Evolutionary conservation across 257 asterid genomes (phyloP), one percentile per base, ranked within the genome.

Genomic region (Ilex aquifolium): DNA sequence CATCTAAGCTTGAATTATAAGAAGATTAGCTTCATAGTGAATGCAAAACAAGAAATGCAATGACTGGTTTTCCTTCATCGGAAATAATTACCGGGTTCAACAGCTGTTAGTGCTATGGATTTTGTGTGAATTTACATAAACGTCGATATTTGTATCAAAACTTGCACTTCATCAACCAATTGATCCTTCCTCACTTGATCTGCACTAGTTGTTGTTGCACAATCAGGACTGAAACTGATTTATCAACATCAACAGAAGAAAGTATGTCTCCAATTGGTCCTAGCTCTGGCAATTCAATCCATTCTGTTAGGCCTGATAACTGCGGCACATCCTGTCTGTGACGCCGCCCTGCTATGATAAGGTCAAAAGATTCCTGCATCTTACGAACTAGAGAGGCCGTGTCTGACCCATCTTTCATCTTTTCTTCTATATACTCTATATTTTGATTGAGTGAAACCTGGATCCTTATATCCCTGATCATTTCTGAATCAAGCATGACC

Each of bases 341-440:
- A 8, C 57, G 57, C 7, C 57, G 57, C 11, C 57, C 57, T 4
- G 15, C 31, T 14, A 53, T 7, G 10, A 53, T 53, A 14, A 53
- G 57, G 15, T 65, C 98, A 29, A 88, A 91, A 0, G 69, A 77
- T 52, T 91, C 96, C 55, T 78, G 92, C 95, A 91, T 76, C 0
- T 83, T 72, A 30, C 81, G 95, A 9, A 91, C 67, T 0, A 84
- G 67, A 59, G 83, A 54, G 2, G 96, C 98, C 0, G 96, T 91
- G 62, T 88, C 98, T 1, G 96, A 94, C 30, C 98, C 95, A 12
- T 91, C 98, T 63, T 69, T 88, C 65, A 91, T 96, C 71, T 85
- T 67, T 72, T 86, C 98, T 68, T 91, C 98, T 15, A 65, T 75
- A 51, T 88, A 91, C 27, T 79, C 74, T 0, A 86, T 78, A 30